Conservation (phyloP, 495 filamentous ascomycete species). For the Lasiosphaeris hirsuta region DNA sequence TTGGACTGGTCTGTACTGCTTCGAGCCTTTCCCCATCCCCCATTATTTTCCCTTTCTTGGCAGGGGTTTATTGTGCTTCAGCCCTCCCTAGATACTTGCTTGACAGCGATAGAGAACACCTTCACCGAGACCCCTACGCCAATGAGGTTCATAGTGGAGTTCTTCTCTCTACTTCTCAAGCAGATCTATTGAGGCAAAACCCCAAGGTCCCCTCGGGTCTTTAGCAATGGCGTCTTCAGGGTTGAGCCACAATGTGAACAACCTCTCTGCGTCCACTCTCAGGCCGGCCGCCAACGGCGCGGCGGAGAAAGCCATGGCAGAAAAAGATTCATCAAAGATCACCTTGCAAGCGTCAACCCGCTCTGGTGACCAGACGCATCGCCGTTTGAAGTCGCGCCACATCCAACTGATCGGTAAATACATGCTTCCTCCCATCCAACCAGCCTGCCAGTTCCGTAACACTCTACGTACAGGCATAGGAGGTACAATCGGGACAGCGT, state of each 20-base stretch:
- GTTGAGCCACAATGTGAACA: background rate
- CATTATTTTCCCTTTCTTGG: too few species aligned
- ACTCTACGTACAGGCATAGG: slow-evolving; percentile 51
- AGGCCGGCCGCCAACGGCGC: background rate
- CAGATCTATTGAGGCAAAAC: slow-evolving; percentile 27
- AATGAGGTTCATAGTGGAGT: slow-evolving; percentile 42
- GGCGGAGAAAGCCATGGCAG: background rate
- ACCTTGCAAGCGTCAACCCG: too few species aligned
- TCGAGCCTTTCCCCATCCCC: too few species aligned
- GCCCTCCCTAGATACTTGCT: too few species aligned
- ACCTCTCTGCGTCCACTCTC: background rate
- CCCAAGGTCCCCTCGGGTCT: background rate
- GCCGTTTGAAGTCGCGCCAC: slow-evolving; percentile 46
- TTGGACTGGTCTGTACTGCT: too few species aligned
- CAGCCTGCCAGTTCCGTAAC: slow-evolving; percentile 36
- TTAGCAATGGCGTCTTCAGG: slow-evolving; percentile 9
- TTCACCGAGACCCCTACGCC: background rate
- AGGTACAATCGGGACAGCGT: slow-evolving; percentile 43
- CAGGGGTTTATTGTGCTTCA: too few species aligned
- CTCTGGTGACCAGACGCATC: slow-evolving; percentile 35
- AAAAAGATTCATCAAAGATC: background rate
- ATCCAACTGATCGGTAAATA: slow-evolving; percentile 50
- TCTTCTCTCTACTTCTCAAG: slow-evolving; percentile 45
- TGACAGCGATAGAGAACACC: background rate
- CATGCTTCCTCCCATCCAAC: background rate